Evolutionary conservation across 768 basidiomycete genomes (phyloP).

Genomic region (Daedaleopsis nitida): DNA sequence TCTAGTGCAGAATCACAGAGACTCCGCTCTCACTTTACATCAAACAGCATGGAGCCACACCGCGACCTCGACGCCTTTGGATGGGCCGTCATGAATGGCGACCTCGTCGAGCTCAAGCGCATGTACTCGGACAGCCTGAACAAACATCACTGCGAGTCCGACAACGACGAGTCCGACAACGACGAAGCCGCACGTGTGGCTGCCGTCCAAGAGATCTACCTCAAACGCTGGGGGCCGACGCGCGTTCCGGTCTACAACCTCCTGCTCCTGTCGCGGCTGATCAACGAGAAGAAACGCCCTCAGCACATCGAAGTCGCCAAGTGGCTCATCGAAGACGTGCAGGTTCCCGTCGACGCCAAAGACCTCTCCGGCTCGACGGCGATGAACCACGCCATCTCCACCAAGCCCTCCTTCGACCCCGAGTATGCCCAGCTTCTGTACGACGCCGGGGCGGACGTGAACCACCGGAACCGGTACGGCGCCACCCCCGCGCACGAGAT

Average conservation of each 20-base stretch:
- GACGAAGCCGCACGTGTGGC: slow-evolving; percentile 17
- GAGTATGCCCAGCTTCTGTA: slow-evolving; percentile 45
- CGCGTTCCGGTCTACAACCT: slow-evolving; percentile 42
- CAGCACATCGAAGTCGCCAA: slow-evolving; percentile 34
- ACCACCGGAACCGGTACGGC: slow-evolving; percentile 42
- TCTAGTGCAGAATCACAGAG: slow-evolving; percentile 41
- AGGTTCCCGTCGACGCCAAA: slow-evolving; percentile 39
- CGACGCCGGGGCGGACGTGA: slow-evolving; percentile 45
- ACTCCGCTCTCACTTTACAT: slow-evolving; percentile 38
- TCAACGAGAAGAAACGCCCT: slow-evolving; percentile 25
- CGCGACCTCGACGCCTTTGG: slow-evolving; percentile 42
- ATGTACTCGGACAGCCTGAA: slow-evolving; percentile 30
- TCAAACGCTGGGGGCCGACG: slow-evolving; percentile 43
- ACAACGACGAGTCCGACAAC: background rate
- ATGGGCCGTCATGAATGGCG: slow-evolving; percentile 28
- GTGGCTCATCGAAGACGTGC: slow-evolving; percentile 35
- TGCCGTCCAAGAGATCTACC: slow-evolving; percentile 35
- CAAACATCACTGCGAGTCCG: no score
- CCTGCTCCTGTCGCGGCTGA: slow-evolving; percentile 33
- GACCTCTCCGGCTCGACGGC: slow-evolving; percentile 46
- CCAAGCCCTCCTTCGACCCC: slow-evolving; percentile 42
- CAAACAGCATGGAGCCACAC: slow-evolving; percentile 35
- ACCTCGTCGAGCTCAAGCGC: slow-evolving; percentile 28
- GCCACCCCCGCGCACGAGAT: slow-evolving; percentile 43
- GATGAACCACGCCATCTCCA: slow-evolving; percentile 42